Base-by-base conservation (phyloP, 768 basidiomycete species). In the Mycena amicta region DNA sequence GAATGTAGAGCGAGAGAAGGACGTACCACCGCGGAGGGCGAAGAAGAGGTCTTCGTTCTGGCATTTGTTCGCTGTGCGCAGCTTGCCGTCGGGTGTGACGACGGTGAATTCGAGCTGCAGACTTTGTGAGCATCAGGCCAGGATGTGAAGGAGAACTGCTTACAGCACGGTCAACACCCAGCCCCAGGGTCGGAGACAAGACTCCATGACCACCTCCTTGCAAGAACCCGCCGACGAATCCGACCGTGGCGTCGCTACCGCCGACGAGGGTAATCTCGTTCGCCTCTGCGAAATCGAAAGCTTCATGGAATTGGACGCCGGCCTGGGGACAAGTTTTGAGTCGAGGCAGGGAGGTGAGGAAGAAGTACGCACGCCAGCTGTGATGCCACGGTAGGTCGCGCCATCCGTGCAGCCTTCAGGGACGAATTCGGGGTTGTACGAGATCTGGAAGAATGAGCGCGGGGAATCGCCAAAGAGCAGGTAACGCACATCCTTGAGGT, bases 31-130 rank as follows among this genome's bases (percentile, higher is more conserved):
- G 29, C 78, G 75, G 31, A 85, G 75, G 16, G 83, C 83, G 56
- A 76, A 85, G 70, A 83, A 84, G 0, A 84, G 73, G 68, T 84
- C 83, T 53, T 72, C 56, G 57, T 83, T 80, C 63, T 83, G 76
- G 47, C 79, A 80, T 13, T 72, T 75, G 67, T 82, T 84, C 3
- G 71, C 82, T 1, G 72, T 74, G 27, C 79, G 74, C 60, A 70
- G 70, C 25, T 70, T 57, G 0, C 83, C 84, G 64, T 83, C 80
- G 0, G 84, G 81, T 2, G 82, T 83, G 5, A 85, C 83, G 3
- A 85, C 69, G 57, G 79, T 80, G 67, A 76, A 79, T 67, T 86
- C 71, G 2, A 83, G 72, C 77, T 80, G 53, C 40, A 3, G 26
- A 3, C 15, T 16, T 11, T 5, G 12, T 25, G 40, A 22, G 40